These are phyloP conservation scores for Termitomyces sp. DNA, from an alignment of 768 basidiomycete species.

Conservation along the genomic window DNA sequence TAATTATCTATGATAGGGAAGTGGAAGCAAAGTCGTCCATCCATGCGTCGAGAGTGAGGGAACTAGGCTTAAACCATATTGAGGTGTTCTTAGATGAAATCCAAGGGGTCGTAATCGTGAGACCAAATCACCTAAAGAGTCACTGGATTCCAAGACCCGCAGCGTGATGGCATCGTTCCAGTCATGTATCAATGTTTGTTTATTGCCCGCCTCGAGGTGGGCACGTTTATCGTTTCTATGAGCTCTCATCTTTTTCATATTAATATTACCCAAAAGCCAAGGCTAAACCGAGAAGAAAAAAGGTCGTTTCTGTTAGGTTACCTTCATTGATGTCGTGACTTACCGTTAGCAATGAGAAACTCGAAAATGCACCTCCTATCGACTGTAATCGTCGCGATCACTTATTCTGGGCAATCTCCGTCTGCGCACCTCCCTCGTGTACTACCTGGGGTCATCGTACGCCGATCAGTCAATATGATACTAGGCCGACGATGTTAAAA, in stretches of 20 bases:
- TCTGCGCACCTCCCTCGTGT: too few species aligned
- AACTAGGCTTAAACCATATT: too few species aligned
- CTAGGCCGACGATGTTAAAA: too few species aligned
- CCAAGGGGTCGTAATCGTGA: background rate
- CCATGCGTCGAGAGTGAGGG: background rate
- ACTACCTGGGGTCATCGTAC: too few species aligned
- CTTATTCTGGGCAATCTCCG: background rate
- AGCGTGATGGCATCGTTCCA: background rate
- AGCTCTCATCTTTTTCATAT: background rate
- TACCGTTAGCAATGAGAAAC: background rate
- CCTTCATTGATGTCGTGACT: background rate
- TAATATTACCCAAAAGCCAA: background rate
- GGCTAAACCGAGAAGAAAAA: background rate
- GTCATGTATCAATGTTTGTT: background rate
- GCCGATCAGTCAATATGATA: background rate
- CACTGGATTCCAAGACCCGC: background rate
- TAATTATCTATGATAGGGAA: background rate
- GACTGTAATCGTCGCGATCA: background rate
- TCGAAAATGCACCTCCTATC: background rate
- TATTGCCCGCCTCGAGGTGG: background rate
- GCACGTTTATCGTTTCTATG: background rate
- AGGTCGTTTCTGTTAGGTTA: background rate
- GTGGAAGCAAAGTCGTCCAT: background rate
- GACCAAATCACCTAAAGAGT: background rate
- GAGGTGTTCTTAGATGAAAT: background rate